phyloP scores from a whole-genome alignment of 768 basidiomycete species.

The Mycena indigotica region DNA sequence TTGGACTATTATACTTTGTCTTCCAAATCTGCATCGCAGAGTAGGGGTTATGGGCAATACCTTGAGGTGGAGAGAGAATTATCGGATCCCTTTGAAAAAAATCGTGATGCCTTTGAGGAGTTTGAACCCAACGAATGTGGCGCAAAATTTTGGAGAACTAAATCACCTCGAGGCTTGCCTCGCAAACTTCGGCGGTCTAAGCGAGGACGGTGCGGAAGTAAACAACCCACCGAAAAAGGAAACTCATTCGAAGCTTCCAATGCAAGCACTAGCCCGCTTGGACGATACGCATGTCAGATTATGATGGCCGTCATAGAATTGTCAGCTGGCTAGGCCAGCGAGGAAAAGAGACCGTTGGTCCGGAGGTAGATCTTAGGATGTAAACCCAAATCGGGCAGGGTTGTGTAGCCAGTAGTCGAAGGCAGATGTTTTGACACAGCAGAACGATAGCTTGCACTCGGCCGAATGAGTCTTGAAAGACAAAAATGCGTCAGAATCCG shows the following conservation, averaged over 20 bases:
- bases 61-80: slow-evolving; percentile 4
- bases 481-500: background rate
- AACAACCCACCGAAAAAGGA: slow-evolving; percentile 12
- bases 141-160: background rate
- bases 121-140: slow-evolving; percentile 16
- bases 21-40: slow-evolving; percentile 16
- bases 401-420: background rate
- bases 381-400: background rate
- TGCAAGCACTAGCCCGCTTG: background rate
- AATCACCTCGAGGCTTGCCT: slow-evolving; percentile 21
- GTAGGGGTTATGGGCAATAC: background rate
- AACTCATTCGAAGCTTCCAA: background rate
- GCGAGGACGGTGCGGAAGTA: background rate
- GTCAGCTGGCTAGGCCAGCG: background rate
- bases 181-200: slow-evolving; percentile 8
- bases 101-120: slow-evolving; percentile 26
- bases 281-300: background rate
- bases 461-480: background rate
- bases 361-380: background rate
- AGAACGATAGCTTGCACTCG: background rate
- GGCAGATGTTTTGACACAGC: background rate
- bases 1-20: slow-evolving; percentile 24
- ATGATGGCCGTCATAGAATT: background rate
- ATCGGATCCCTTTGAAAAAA: slow-evolving; percentile 24
- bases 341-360: too few relatives aligned